Evolutionary conservation across 1,284 basidiomycete genomes (phyloP).

Genomic region (Polyporus tsugae): DNA sequence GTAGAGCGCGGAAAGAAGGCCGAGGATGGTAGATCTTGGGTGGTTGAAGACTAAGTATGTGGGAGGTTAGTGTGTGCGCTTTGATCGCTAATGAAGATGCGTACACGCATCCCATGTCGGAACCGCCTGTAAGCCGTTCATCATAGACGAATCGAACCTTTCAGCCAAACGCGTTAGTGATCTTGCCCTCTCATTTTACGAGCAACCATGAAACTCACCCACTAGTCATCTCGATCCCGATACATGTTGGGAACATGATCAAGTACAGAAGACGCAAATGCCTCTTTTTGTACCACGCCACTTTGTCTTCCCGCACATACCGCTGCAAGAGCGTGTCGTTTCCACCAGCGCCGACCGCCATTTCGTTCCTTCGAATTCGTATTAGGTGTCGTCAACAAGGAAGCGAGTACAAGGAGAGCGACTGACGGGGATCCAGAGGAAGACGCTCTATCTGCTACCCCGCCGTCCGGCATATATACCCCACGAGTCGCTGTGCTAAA

Average conservation of each 20-base stretch:
- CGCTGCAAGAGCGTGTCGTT: slow-evolving; percentile 52
- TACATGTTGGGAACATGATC: slow-evolving; percentile 63
- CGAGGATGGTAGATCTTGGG: slow-evolving; percentile 58
- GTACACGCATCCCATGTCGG: slow-evolving; percentile 64
- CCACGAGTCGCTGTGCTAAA: neutral
- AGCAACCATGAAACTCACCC: slow-evolving; percentile 49
- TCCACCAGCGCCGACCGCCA: slow-evolving; percentile 30
- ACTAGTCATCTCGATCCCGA: slow-evolving; percentile 69
- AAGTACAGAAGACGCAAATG: slow-evolving; percentile 59
- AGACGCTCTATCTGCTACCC: neutral
- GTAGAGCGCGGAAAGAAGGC: slow-evolving; percentile 61
- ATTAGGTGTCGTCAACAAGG: neutral
- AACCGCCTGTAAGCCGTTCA: slow-evolving; percentile 69
- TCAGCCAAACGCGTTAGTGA: neutral
- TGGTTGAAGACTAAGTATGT: slow-evolving; percentile 51
- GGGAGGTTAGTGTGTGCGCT: neutral
- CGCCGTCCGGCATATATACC: neutral
- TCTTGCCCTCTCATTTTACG: neutral
- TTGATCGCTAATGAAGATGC: slow-evolving; percentile 22
- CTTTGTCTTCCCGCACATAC: slow-evolving; percentile 54
- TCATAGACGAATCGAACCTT: slow-evolving; percentile 67
- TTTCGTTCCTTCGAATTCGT: slow-evolving; percentile 5
- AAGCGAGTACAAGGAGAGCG: neutral
- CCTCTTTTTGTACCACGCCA: slow-evolving; percentile 64
- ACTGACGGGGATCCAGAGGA: neutral